Base-by-base conservation (phyloP, 1,284 basidiomycete genomes). In the Coniophora puteana region DNA sequence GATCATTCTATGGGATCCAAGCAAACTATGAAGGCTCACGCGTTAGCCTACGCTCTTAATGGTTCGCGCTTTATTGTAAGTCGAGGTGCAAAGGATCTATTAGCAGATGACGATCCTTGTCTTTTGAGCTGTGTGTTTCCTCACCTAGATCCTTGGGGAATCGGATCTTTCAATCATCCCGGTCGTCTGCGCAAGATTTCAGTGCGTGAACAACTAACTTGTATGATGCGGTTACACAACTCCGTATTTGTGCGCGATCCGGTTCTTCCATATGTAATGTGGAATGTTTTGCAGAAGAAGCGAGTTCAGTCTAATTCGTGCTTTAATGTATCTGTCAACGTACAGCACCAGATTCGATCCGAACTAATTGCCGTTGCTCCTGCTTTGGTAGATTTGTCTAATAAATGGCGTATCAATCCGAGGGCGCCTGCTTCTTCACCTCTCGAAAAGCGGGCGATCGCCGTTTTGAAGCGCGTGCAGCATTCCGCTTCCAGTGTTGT, bases 111-210 rank as follows among this genome's bases (percentile, higher is more conserved):
- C 20, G 23, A 50, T 26, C 38, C 46, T 0, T 24, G 23, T 0
- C 18, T 52, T 1, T 27, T 52, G 23, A 26, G 39, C 0, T 45
- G 33, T 40, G 13, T 48, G 8, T 46, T 46, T 30, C 46, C 43
- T 3, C 45, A 50, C 23, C 24, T 51, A 1, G 45, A 49, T 38
- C 48, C 43, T 2, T 51, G 47, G 47, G 38, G 36, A 4, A 48
- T 48, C 1, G 44, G 48, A 0, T 38, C 42, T 0, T 41, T 46
- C 11, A n/a, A 27, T 23, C 30, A 47, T 18, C 29, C n/a, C 12
- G 13, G 34, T 2, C 38, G 46, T 1, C 5, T 18, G 0, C 2
- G 1, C n/a, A 34, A 30, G 36, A 41, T 40, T 2, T 43, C 25
- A 17, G 27, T 47, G 3, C 33, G 45, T 1, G 24, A 4, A 1